Percentiles rank a stretch among this genome's conserved stretches.
Evolutionary conservation across 257 asterid genomes (phyloP).

Genomic region (Jaltomata sinuosa): DNA sequence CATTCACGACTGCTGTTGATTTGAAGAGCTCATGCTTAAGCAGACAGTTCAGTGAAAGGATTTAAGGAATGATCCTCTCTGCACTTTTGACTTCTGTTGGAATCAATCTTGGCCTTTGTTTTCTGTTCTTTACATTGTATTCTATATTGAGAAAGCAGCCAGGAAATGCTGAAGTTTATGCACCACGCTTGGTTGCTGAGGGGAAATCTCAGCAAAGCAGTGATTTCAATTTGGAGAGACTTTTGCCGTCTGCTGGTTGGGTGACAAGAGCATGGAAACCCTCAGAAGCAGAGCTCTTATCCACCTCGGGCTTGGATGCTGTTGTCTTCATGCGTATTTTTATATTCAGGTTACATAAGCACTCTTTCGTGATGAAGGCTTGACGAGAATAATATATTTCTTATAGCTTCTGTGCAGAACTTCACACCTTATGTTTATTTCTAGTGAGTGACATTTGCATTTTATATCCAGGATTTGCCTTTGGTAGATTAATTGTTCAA

Average conservation of each 20-base stretch:
- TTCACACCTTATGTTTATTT: not conserved
- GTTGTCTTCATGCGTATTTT: constrained; percentile 91
- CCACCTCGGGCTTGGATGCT: constrained; percentile 76
- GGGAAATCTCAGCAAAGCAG: constrained; percentile 34
- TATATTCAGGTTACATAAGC: constrained; percentile 49
- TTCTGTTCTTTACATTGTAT: constrained; percentile 43
- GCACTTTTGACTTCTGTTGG: constrained; percentile 91
- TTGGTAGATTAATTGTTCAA: not conserved
- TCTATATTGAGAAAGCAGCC: constrained; percentile 67
- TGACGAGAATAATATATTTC: not conserved
- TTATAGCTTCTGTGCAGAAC: not conserved
- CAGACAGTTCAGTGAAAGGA: not conserved
- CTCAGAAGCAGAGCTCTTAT: constrained; percentile 74
- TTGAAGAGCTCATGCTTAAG: not conserved
- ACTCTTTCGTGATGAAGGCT: not conserved
- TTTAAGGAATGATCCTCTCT: constrained; percentile 69
- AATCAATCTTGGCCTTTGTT: constrained; percentile 63
- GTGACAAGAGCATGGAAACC: constrained; percentile 72
- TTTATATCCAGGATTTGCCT: not conserved
- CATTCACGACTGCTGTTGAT: not conserved
- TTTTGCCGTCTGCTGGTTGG: constrained; percentile 65
- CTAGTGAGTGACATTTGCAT: not conserved
- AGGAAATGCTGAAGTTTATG: constrained; percentile 50
- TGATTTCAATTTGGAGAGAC: constrained; percentile 26
- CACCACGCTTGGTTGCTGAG: constrained; percentile 76